Base-by-base conservation (phyloP, 179 eudicot genomes). In the Gypsophila paniculata region DNA sequence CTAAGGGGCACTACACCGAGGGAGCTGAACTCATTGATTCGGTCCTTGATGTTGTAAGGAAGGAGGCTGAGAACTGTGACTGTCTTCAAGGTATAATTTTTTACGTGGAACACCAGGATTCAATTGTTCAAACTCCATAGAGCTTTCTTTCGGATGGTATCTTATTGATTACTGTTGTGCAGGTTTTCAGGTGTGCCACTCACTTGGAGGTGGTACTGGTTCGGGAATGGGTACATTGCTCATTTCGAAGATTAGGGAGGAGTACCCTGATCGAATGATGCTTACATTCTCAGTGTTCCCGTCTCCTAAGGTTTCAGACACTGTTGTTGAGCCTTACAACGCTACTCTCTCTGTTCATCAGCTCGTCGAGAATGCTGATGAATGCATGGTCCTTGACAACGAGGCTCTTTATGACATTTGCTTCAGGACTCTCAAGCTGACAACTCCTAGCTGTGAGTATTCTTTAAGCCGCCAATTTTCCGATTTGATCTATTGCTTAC, bases 311-410 rank as follows among this genome's bases (percentile, higher is more conserved):
- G 77, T 73, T 46, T 78, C 81, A 9, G 81, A 78, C 59, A 73
- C 77, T 14, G 77, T 78, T 53, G 81, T 78, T 46, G 81, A 73
- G 55, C 81, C 81, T 25, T 78, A 78, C 74, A 78, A 78, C 53
- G 81, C 81, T 46, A 78, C 81, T 34, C 81, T 78, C 39, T 69
- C 77, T 54, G 77, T 69, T 25, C 77, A 78, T 54, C 81, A 78
- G 77, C 81, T 78, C 6, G 81, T 73, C 21, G 77, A 78, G 70
- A 77, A 78, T 63, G 77, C 81, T 54, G 81, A 77, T 61, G 81
- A 77, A 68, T 76, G 79, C 65, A 77, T 77, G 71, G 71, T 68
- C 7, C 42, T 68, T 3, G 71, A 68, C 42, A 68, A 68, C n/a
- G 71, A 68, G 6, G 71, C 71, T 68, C 71, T 68, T 10, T 68